Evolutionary conservation across 1,139 yeast species (phyloP).

Genomic region (Yamadazyma aaseri): DNA sequence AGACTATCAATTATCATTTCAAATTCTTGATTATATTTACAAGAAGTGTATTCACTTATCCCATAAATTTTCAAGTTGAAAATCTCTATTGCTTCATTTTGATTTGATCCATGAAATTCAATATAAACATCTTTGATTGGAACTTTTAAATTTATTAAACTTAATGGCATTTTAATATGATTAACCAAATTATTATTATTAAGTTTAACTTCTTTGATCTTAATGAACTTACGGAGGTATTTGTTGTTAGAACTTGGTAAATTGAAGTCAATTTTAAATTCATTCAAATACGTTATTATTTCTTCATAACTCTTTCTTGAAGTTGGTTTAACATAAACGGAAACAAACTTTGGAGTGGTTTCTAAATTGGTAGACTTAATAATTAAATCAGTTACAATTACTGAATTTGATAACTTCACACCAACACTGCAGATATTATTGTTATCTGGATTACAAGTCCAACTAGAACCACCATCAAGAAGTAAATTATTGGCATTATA

Average conservation of each 20-base stretch:
- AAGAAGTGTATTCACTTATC: conserved; percentile 32
- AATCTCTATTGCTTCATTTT: conserved; percentile 22
- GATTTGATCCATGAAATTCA: conserved; percentile 23
- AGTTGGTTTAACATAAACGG: conserved; percentile 34
- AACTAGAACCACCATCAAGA: conserved; percentile 32
- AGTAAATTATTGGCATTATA: conserved; percentile 42
- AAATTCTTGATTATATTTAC: conserved; percentile 26
- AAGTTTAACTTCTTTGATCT: conserved; percentile 27
- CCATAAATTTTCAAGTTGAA: conserved; percentile 39
- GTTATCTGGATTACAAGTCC: conserved; percentile 31
- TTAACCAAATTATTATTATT: conserved; percentile 17
- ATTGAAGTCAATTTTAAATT: conserved; percentile 15
- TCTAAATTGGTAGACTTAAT: conserved; percentile 19
- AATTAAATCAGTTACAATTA: conserved; percentile 38
- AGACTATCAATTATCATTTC: conserved; percentile 22
- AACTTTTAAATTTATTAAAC: conserved; percentile 33
- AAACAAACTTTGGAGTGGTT: conserved; percentile 15
- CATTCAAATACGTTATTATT: conserved; percentile 20
- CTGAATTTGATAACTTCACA: conserved; percentile 30
- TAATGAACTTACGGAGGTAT: conserved; percentile 32
- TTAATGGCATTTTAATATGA: conserved; percentile 35
- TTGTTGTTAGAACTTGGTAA: conserved; percentile 16
- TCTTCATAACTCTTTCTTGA: conserved; percentile 15
- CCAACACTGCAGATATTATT: conserved; percentile 32
- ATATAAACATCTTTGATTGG: conserved; percentile 37